These are phyloP conservation scores for Apiospora marii DNA, from an alignment of 2,329 filamentous ascomycete species.

Conservation along the genomic window DNA sequence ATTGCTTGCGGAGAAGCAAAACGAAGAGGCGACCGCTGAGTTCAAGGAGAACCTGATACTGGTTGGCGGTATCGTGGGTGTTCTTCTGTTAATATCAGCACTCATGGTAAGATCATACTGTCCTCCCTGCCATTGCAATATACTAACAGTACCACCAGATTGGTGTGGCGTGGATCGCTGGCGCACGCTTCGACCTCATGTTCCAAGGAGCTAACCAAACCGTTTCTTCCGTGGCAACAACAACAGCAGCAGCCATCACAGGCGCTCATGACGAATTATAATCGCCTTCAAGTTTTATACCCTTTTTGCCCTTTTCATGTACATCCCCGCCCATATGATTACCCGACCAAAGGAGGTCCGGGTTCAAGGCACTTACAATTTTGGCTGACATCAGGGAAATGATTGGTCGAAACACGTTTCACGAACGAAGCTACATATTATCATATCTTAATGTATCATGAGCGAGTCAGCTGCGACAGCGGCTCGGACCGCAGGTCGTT, in stretches of 20 bases:
- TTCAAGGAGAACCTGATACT: conserved; percentile 69
- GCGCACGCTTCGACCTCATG: conserved; percentile 82
- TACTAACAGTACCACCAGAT: conserved; percentile 60
- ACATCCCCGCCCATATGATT: conserved; percentile 8
- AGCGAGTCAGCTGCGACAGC: conserved; percentile 17
- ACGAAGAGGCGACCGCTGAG: conserved; percentile 45
- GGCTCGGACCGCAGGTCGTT: conserved; percentile 15
- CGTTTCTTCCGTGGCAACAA: not conserved
- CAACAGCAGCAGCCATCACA: conserved; percentile 22
- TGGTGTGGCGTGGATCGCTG: conserved; percentile 78
- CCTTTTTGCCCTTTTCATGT: conserved; percentile 20
- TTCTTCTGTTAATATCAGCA: conserved; percentile 74
- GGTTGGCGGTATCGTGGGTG: conserved; percentile 68
- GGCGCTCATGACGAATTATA: conserved; percentile 50
- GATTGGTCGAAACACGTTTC: conserved; percentile 16
- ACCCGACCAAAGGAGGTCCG: conserved; percentile 6
- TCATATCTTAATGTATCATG: conserved; percentile 19
- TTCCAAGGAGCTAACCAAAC: conserved; percentile 40
- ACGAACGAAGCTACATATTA: conserved; percentile 19
- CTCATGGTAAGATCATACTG: conserved; percentile 74
- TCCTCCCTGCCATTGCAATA: conserved; percentile 15
- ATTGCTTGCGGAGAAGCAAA: conserved; percentile 46
- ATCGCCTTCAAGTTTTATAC: conserved; percentile 12
- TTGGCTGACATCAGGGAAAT: conserved; percentile 13
- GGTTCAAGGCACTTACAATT: conserved; percentile 14